phyloP scores from a whole-genome alignment of 2,329 filamentous ascomycete species.

The Claviceps sp. region DNA sequence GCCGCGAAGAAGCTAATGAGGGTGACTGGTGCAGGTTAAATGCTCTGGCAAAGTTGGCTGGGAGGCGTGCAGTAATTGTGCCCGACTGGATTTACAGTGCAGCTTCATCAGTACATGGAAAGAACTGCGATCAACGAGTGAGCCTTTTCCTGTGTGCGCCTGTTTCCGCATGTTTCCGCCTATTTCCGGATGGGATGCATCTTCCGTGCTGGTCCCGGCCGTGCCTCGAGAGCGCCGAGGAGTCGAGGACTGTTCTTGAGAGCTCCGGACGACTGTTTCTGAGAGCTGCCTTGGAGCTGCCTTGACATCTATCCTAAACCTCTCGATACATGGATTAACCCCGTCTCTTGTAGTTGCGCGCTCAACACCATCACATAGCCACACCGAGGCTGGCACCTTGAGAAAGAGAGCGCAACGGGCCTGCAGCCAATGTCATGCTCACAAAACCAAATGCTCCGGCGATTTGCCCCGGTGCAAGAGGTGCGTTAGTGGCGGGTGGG shows the following conservation, averaged over 20 bases:
- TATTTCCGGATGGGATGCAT: neutral
- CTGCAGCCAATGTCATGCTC: constrained; percentile 27
- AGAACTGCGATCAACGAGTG: constrained; percentile 10
- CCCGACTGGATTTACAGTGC: constrained; percentile 23
- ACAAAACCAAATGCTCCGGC: constrained; percentile 31
- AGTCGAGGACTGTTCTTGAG: too few species aligned
- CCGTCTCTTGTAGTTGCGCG: constrained; percentile 17
- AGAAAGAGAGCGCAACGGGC: constrained; percentile 28
- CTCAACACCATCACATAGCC: constrained; percentile 25
- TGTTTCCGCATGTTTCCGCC: neutral
- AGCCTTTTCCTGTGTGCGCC: neutral
- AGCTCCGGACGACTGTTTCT: neutral
- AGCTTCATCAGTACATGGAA: constrained; percentile 17
- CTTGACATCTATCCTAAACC: too few species aligned
- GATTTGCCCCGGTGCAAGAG: constrained; percentile 26
- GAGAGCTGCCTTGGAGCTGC: neutral
- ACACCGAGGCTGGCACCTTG: constrained; percentile 28
- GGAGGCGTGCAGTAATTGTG: constrained; percentile 25
- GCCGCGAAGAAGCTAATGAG: neutral
- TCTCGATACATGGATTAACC: neutral
- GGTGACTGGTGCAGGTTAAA: constrained; percentile 23
- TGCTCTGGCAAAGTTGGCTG: constrained; percentile 24
- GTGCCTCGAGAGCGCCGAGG: too few species aligned
- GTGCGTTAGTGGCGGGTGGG: constrained; percentile 21
- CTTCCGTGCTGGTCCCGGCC: too few species aligned